Evolutionary conservation across 2,329 filamentous ascomycete species (phyloP), one percentile per base, ranked within the genome.

Genomic region (Paracoccidioides brasiliensis): DNA sequence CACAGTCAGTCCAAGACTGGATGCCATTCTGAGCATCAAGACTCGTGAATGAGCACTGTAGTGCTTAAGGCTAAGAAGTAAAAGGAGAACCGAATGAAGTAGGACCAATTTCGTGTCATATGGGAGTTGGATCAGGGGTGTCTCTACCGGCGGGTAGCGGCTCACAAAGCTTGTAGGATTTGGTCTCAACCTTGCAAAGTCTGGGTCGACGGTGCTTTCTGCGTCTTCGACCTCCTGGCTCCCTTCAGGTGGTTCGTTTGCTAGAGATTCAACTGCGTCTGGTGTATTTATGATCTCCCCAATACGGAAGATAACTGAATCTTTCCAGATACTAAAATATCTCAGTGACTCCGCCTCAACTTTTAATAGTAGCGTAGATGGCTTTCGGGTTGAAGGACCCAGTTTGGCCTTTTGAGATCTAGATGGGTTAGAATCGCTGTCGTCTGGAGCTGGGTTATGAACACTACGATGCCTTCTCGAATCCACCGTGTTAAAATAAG

Each of bases 321-420:
- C 77, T 63, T 88, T 81, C 91, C 91, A 97, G 60, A 88, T 85
- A 56, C 86, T 82, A 66, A 91, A 95, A 66, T 85, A 83, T 5
- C 77, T 72, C 4, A 94, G 67, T 1, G 83, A 79, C 54, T 85
- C 83, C 59, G 80, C 58, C 56, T 68, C 65, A 5, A 82, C 72
- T 83, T 90, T 63, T 90, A 70, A 62, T 62, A 66, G 58, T 66
- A 59, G 57, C 62, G 60, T 41, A 56, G 57, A 60, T 50, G 64
- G 62, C 30, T 64, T 46, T 50, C 50, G 50, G 14, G 50, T 6
- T 14, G 6, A 9, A n/a, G 14, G 50, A 30, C 12, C 8, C 14
- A 28, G 38, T 28, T 28, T 52, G 5, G 28, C 38, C 22, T 52
- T 41, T 52, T 42, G 38, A 33, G 28, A 41, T 22, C 22, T 22